These are phyloP conservation scores for Puccinia coronata DNA, from an alignment of 1,284 basidiomycete species.

Conservation along the genomic window DNA sequence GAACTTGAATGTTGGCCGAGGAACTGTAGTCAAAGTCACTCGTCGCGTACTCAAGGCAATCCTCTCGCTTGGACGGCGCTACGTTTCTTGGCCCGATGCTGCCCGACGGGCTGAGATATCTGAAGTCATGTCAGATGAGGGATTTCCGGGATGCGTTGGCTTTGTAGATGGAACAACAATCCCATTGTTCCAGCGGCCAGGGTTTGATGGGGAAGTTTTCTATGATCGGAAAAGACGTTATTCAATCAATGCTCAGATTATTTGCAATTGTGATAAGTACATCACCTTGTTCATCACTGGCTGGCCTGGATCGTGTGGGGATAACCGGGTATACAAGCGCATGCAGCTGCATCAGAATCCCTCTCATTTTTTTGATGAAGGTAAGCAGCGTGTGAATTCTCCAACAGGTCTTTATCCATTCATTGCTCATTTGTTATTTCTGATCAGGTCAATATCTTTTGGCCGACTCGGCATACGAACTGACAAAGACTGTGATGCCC, in stretches of 20 bases:
- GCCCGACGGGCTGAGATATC: background rate
- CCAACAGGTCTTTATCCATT: background rate
- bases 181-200: no score
- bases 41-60: slow-evolving; percentile 10
- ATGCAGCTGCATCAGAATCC: background rate
- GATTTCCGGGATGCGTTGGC: background rate
- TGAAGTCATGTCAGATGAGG: background rate
- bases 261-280: background rate
- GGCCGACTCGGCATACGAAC: background rate
- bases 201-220: no score
- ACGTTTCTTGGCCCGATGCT: background rate
- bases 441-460: slow-evolving; percentile 5
- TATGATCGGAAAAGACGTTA: slow-evolving; percentile 7
- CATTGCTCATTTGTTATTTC: background rate
- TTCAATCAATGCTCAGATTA: slow-evolving; percentile 4
- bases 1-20: background rate
- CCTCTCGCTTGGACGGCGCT: background rate
- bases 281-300: background rate
- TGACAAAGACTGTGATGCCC: background rate
- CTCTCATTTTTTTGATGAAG: background rate
- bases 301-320: background rate
- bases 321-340: background rate
- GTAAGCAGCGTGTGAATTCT: background rate
- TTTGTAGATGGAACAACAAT: background rate
- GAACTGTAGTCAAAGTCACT: slow-evolving; percentile 6